A percentile compares a stretch with the other conserved stretches of the same genome.
Conservation (phyloP, 1,139 yeast species). For the Candida neerlandica region DNA sequence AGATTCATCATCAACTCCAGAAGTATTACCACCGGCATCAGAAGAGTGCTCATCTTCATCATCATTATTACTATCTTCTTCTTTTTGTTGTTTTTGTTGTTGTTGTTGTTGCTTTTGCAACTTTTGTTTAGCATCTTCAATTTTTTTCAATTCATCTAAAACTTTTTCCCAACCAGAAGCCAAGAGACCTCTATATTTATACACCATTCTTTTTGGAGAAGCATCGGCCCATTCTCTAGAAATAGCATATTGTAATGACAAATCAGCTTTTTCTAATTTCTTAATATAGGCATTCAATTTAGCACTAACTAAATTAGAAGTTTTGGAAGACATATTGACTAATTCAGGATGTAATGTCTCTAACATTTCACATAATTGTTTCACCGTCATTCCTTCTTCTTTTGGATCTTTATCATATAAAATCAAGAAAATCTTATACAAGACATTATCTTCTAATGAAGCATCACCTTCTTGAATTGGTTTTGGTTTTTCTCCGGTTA, state of each 20-base stretch:
- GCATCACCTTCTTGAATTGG: constrained; percentile 64
- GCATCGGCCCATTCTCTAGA: constrained; percentile 91
- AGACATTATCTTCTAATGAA: constrained; percentile 73
- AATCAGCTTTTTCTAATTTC: constrained; percentile 79
- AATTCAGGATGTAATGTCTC: constrained; percentile 76
- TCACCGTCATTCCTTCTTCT: constrained; percentile 81
- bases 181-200: constrained; percentile 75
- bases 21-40: not conserved
- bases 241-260: constrained; percentile 67
- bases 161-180: constrained; percentile 71
- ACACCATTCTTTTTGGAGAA: constrained; percentile 84
- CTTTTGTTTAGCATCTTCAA: constrained; percentile 12
- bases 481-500: constrained; percentile 76
- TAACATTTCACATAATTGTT: constrained; percentile 76
- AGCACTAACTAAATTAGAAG: constrained; percentile 81
- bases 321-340: constrained; percentile 76
- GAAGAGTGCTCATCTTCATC: not conserved
- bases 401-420: constrained; percentile 66
- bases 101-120: constrained; percentile 6
- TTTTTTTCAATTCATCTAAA: constrained; percentile 39
- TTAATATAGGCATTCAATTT: constrained; percentile 82
- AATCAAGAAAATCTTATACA: constrained; percentile 72
- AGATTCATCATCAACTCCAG: not conserved
- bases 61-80: constrained; percentile 4
- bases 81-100: constrained; percentile 8